phyloP scores from a whole-genome alignment of 2,329 filamentous ascomycete genomes.

The Ciborinia camelliae region DNA sequence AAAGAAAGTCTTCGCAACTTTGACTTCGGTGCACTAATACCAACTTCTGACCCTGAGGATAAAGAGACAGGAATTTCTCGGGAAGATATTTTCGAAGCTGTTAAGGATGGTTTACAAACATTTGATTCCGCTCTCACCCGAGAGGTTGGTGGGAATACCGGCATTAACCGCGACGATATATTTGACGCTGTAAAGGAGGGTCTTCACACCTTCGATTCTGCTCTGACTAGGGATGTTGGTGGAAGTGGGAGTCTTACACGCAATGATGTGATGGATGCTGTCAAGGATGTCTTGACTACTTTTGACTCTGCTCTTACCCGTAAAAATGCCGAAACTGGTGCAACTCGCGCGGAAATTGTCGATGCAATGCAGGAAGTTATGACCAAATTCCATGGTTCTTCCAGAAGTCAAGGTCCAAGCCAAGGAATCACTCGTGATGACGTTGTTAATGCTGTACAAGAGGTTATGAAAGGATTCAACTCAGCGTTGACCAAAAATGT shows the following conservation, averaged over 20 bases:
- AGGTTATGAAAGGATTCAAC: slow-evolving; percentile 39
- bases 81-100: slow-evolving; percentile 81
- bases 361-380: slow-evolving; percentile 78
- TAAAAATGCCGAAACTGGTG: slow-evolving; percentile 47
- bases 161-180: slow-evolving; percentile 76
- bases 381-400: slow-evolving; percentile 78
- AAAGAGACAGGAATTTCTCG: slow-evolving; percentile 56
- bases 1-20: slow-evolving; percentile 56
- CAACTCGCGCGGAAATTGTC: slow-evolving; percentile 13
- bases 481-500: slow-evolving; percentile 44
- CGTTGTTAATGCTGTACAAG: slow-evolving; percentile 51
- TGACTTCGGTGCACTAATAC: slow-evolving; percentile 42
- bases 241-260: slow-evolving; percentile 57
- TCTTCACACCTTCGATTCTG: slow-evolving; percentile 47
- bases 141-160: slow-evolving; percentile 40
- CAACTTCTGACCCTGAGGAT: slow-evolving; percentile 44
- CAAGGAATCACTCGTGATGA: slow-evolving; percentile 61
- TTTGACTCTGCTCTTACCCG: slow-evolving; percentile 54
- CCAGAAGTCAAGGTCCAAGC: slow-evolving; percentile 73
- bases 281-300: slow-evolving; percentile 64
- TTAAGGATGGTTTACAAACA: slow-evolving; percentile 56
- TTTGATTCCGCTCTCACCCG: slow-evolving; percentile 18
- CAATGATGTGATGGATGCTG: slow-evolving; percentile 81
- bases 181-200: slow-evolving; percentile 81
- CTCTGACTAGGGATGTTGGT: slow-evolving; percentile 43